phyloP scores from a whole-genome alignment of 1,284 basidiomycete species.

The Wolfiporia cocos region DNA sequence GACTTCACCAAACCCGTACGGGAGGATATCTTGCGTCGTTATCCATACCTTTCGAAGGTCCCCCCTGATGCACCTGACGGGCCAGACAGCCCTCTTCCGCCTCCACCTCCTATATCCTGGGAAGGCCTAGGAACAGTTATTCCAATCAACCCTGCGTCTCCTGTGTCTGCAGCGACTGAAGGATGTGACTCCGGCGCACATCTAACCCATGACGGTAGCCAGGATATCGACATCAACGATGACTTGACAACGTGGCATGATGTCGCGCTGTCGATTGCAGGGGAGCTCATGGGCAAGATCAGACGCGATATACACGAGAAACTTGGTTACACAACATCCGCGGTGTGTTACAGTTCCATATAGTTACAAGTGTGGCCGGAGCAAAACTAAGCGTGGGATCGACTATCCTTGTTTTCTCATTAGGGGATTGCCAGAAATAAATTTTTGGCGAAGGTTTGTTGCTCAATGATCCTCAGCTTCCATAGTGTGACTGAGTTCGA shows the following conservation, averaged over 20 bases:
- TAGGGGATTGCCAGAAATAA: constrained; percentile 93
- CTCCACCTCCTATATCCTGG: constrained; percentile 70
- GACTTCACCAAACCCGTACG: constrained; percentile 81
- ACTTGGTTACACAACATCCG: constrained; percentile 92
- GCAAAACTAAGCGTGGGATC: too few relatives aligned
- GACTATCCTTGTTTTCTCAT: background rate
- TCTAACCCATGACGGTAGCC: constrained; percentile 11
- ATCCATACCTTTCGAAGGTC: constrained; percentile 69
- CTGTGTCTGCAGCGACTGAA: constrained; percentile 13
- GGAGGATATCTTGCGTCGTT: constrained; percentile 62
- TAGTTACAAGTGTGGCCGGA: too few relatives aligned
- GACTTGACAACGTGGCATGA: constrained; percentile 77
- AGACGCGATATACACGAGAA: constrained; percentile 63
- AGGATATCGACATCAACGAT: constrained; percentile 27
- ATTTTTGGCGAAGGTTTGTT: constrained; percentile 80
- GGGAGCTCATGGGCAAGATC: constrained; percentile 81
- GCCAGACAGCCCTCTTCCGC: constrained; percentile 78
- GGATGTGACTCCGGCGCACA: constrained; percentile 1
- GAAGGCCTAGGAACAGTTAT: constrained; percentile 62
- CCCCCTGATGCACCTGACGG: constrained; percentile 68
- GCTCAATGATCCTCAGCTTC: too few relatives aligned
- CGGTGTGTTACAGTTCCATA: constrained; percentile 38
- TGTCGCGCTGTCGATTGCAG: constrained; percentile 84
- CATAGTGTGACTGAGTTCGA: too few relatives aligned
- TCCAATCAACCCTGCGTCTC: constrained; percentile 44